Percentiles rank a stretch among this genome's conserved stretches.
Evolutionary conservation across 1,284 basidiomycete species (phyloP).

Genomic region (Irpex rosettiformis): DNA sequence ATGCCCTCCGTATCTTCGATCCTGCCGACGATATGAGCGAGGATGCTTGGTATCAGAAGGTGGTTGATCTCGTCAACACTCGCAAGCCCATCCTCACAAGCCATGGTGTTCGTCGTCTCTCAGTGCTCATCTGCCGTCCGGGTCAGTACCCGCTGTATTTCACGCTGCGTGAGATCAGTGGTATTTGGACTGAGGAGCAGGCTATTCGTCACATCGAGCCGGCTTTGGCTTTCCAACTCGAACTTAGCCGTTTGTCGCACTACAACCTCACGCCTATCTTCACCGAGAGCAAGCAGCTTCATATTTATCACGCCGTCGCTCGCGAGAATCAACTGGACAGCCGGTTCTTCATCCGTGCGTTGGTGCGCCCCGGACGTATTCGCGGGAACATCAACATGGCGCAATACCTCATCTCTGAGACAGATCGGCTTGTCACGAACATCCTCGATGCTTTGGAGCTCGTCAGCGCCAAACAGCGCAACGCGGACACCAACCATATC

Average conservation of each 20-base stretch:
- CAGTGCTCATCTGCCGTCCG: slow-evolving; percentile 88
- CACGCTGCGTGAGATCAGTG: slow-evolving; percentile 80
- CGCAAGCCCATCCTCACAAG: slow-evolving; percentile 59
- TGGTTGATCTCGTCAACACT: slow-evolving; percentile 75
- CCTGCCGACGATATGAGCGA: slow-evolving; percentile 77
- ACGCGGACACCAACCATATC: slow-evolving; percentile 94
- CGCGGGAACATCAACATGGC: slow-evolving; percentile 90
- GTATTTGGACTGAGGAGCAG: slow-evolving; percentile 89
- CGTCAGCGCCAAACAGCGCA: slow-evolving; percentile 81
- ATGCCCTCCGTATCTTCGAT: slow-evolving; percentile 85
- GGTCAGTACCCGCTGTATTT: slow-evolving; percentile 95
- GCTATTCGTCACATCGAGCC: slow-evolving; percentile 99
- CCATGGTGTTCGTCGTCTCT: slow-evolving; percentile 89
- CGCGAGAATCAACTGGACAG: slow-evolving; percentile 95
- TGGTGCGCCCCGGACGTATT: slow-evolving; percentile 94
- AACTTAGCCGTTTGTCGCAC: slow-evolving; percentile 93
- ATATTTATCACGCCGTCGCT: slow-evolving; percentile 95
- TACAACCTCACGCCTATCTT: slow-evolving; percentile 95
- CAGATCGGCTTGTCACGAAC: slow-evolving; percentile 93
- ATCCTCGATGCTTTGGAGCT: slow-evolving; percentile 95
- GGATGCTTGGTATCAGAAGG: slow-evolving; percentile 73
- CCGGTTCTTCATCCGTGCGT: slow-evolving; percentile 96
- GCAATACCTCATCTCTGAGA: slow-evolving; percentile 97
- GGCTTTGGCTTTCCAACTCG: slow-evolving; percentile 96
- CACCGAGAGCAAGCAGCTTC: slow-evolving; percentile 93